Percentiles rank a stretch among this genome's conserved stretches.
phyloP scores from a whole-genome alignment of 345 rosid genomes.

The Eucalyptus marginata region DNA sequence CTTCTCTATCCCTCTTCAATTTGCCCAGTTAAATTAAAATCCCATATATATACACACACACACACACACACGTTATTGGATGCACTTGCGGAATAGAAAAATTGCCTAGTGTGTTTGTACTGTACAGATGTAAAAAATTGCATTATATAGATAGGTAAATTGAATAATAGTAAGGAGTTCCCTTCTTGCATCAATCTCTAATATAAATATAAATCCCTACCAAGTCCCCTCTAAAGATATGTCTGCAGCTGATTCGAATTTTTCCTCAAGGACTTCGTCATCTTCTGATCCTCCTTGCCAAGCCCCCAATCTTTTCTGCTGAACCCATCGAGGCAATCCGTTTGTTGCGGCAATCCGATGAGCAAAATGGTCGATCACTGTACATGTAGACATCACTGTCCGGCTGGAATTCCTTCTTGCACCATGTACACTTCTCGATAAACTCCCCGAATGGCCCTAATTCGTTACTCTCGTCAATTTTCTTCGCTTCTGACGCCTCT shows the following conservation, averaged over 20 bases:
- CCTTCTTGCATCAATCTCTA: background rate
- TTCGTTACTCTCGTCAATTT: background rate
- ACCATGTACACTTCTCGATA: slow-evolving; percentile 6
- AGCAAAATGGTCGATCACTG: slow-evolving; percentile 22
- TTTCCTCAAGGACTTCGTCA: background rate
- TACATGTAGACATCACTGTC: slow-evolving; percentile 10
- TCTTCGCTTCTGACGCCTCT: background rate
- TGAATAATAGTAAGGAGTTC: background rate
- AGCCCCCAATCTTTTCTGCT: background rate
- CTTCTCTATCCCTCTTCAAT: too few relatives aligned
- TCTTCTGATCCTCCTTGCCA: background rate
- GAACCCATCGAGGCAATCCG: slow-evolving; percentile 22
- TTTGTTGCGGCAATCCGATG: slow-evolving; percentile 8
- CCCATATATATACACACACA: accelerated
- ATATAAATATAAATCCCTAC: background rate
- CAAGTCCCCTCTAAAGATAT: background rate
- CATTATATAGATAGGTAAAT: background rate
- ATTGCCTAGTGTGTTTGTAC: background rate
- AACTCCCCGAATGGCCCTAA: slow-evolving; percentile 7
- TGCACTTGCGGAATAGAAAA: too few relatives aligned
- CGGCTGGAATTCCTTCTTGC: slow-evolving; percentile 12
- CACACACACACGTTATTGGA: accelerated
- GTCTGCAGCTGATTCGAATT: background rate
- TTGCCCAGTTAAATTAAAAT: too few relatives aligned
- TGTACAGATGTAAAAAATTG: background rate